phyloP scores from a whole-genome alignment of 257 asterid species.

The Catharanthus roseus region DNA sequence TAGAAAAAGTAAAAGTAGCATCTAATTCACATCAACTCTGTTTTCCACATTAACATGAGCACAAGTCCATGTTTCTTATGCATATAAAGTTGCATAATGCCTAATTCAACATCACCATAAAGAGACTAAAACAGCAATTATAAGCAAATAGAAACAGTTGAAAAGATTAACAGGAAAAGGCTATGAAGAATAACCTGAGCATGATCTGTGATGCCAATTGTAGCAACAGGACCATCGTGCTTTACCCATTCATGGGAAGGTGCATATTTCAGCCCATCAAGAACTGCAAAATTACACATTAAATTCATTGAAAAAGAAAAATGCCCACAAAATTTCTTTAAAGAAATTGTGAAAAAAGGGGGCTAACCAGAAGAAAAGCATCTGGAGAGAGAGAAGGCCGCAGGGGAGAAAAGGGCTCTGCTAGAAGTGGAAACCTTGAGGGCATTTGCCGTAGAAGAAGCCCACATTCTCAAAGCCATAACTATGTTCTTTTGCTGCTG shows the following conservation, averaged over 20 bases:
- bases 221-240: constrained; percentile 74
- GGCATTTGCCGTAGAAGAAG: constrained; percentile 95
- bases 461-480: constrained; percentile 93
- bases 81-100: background rate
- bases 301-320: background rate
- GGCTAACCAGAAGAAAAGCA: constrained; percentile 64
- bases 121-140: background rate
- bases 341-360: background rate
- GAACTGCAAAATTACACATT: constrained; percentile 36
- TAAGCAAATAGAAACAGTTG: background rate
- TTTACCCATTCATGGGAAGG: constrained; percentile 92
- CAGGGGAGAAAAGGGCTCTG: constrained; percentile 31
- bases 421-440: constrained; percentile 55
- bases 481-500: background rate
- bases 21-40: no score
- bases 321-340: background rate
- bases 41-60: background rate
- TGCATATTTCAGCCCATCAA: constrained; percentile 75
- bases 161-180: background rate
- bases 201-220: constrained; percentile 82
- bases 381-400: constrained; percentile 67
- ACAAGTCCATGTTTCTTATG: background rate
- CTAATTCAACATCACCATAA: background rate
- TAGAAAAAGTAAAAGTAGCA: no score
- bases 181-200: constrained; percentile 90